Percentiles rank a stretch among this genome's conserved stretches.
These are phyloP conservation scores for Prunus campanulata DNA, from an alignment of 306 rosid genomes.

Conservation along the genomic window DNA sequence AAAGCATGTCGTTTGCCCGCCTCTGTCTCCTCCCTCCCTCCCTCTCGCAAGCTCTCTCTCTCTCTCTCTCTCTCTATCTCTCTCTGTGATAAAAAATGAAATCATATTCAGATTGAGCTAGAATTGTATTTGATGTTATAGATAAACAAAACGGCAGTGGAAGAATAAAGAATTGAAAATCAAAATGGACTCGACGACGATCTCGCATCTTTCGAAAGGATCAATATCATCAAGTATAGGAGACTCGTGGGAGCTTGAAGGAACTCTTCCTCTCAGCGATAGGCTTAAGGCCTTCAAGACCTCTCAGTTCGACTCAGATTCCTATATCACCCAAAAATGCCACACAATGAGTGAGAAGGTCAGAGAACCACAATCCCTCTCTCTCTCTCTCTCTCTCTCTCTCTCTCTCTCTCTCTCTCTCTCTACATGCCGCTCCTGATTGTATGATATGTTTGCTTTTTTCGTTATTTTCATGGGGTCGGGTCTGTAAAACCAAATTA, in stretches of 20 bases:
- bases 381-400: background rate
- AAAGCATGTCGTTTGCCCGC: background rate
- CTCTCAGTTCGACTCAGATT: slow-evolving; percentile 59
- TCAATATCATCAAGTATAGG: slow-evolving; percentile 54
- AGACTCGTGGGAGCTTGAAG: slow-evolving; percentile 52
- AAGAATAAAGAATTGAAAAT: background rate
- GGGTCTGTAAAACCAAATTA: background rate
- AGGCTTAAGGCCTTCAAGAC: slow-evolving; percentile 65
- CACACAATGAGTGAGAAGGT: slow-evolving; percentile 81
- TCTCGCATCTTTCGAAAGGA: slow-evolving; percentile 39
- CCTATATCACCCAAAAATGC: slow-evolving; percentile 66
- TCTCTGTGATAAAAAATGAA: background rate
- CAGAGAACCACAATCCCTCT: background rate
- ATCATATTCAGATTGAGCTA: background rate
- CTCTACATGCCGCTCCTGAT: too few relatives aligned
- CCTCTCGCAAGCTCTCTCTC: background rate
- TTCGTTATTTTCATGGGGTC: background rate
- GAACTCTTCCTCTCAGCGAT: slow-evolving; percentile 61
- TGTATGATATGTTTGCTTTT: background rate
- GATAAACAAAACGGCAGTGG: background rate
- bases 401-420: background rate
- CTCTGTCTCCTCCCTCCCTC: background rate
- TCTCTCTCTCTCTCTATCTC: background rate
- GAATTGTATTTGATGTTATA: too few relatives aligned
- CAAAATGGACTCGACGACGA: slow-evolving; percentile 38